Evolutionary conservation across 2,329 filamentous ascomycete species (phyloP), one percentile per base, ranked within the genome.

Genomic region (Exophiala mesophila): DNA sequence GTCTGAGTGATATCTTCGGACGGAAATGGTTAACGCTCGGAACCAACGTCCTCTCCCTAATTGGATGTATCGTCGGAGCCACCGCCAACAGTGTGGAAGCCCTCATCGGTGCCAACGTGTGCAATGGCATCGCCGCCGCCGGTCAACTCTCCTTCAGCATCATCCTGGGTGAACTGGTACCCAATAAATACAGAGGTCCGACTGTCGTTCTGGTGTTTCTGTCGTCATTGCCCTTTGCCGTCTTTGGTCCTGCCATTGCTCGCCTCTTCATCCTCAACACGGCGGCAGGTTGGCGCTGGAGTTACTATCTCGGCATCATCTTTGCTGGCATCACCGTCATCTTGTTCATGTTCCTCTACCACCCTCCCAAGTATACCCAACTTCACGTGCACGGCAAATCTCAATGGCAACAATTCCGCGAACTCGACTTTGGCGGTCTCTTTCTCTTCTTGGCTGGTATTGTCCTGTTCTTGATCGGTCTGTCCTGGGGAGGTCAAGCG

Each of bases 261-360:
- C 60, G 66, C n/a, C 54, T 60, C 2, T 62, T 74, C 23, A 64
- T 69, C 42, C 39, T 61, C 21, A 61, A 69, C 37, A 72, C 70
- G 1, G 54, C 49, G 3, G 54, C 60, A 4, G 57, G 60, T 15
- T 76, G 72, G 72, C 61, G 72, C 26, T 73, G 70, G 69, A 65
- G 59, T 39, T 76, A 71, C 54, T 74, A 70, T 50, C 52, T 76
- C 3, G 67, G 66, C 42, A 68, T 70, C 50, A 69, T 72, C 39
- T 59, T 69, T 41, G 63, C 60, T 24, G 61, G 59, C n/a, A 44
- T 70, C 16, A 59, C 65, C 8, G 51, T 69, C 2, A 53, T 62
- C 2, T 58, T 71, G 6, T 71, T 66, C 45, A 59, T 59, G 30
- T 60, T 70, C 49, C 65, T 69, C 39, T 74, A 73, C 56, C 65